Conservation (phyloP, 2,329 filamentous ascomycete genomes). For the Pseudogymnoascus pannorum region DNA sequence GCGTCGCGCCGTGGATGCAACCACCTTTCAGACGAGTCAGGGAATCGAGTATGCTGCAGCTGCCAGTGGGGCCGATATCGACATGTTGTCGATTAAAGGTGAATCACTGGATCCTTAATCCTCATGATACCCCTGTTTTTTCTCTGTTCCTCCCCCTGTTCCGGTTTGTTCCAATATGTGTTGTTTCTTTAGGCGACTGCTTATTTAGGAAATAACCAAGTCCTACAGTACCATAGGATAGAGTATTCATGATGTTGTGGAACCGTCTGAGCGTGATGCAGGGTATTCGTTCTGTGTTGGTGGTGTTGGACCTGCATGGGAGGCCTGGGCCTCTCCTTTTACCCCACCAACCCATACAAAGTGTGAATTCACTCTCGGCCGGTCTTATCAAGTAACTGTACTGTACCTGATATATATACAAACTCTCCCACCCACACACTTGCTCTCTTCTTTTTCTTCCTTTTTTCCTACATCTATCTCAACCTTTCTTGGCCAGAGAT, state of each 20-base stretch:
- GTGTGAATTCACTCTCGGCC: conserved; percentile 3
- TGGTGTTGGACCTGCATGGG: background rate
- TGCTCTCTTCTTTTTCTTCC: background rate
- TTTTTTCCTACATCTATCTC: background rate
- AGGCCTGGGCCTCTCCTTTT: background rate
- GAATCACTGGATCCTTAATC: background rate
- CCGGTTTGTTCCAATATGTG: too few relatives aligned
- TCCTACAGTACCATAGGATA: background rate
- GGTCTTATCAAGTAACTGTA: background rate
- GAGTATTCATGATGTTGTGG: background rate
- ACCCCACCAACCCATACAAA: conserved; percentile 2
- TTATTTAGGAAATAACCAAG: background rate
- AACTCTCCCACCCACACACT: background rate
- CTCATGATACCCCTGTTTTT: conserved; percentile 2
- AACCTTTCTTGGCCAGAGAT: conserved; percentile 4
- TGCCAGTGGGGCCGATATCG: background rate
- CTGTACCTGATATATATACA: conserved; percentile 3
- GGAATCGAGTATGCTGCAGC: background rate
- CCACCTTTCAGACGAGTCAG: conserved; percentile 1
- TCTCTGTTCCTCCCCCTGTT: background rate
- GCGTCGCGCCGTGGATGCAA: background rate
- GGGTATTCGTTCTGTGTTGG: background rate
- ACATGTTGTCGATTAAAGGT: conserved; percentile 6
- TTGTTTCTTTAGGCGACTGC: background rate
- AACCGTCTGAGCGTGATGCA: background rate